A percentile compares a stretch with the other conserved stretches of the same genome.
Conservation (phyloP, 257 asterid species). For the Verbascum thapsus region DNA sequence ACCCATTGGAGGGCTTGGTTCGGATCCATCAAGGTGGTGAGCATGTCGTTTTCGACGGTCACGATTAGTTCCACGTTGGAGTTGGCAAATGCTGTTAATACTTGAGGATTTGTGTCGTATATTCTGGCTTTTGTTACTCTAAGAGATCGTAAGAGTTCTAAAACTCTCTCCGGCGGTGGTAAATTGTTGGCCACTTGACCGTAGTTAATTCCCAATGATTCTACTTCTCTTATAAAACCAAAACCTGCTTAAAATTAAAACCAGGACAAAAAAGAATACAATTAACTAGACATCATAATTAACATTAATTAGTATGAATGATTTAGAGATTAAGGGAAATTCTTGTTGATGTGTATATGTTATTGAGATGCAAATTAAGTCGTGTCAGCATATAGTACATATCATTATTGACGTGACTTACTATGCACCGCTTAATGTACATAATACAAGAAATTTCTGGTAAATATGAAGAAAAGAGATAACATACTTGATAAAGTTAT, state of each 20-base stretch:
- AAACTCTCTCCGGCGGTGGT: conserved; percentile 67
- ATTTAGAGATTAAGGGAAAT: too few relatives aligned
- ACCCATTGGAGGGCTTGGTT: conserved; percentile 80
- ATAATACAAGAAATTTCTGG: too few relatives aligned
- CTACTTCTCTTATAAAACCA: conserved; percentile 35
- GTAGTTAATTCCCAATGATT: conserved; percentile 77
- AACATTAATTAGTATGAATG: not conserved
- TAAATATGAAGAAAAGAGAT: not conserved
- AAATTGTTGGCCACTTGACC: conserved; percentile 85
- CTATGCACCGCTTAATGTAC: too few relatives aligned
- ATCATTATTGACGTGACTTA: too few relatives aligned
- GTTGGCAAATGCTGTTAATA: conserved; percentile 67
- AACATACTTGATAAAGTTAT: conserved; percentile 40
- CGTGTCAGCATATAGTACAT: too few relatives aligned
- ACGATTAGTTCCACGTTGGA: conserved; percentile 70
- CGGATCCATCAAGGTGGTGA: conserved; percentile 52
- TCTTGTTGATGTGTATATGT: too few relatives aligned
- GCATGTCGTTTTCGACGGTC: conserved; percentile 64
- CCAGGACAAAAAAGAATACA: too few relatives aligned
- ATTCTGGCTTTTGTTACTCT: conserved; percentile 69
- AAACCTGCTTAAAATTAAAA: conserved; percentile 38
- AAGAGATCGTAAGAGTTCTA: conserved; percentile 61
- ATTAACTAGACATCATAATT: too few relatives aligned
- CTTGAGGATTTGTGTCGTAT: conserved; percentile 78
- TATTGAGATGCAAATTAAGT: too few relatives aligned